phyloP scores from a whole-genome alignment of 768 basidiomycete species.

The Amylocystis lapponica region DNA sequence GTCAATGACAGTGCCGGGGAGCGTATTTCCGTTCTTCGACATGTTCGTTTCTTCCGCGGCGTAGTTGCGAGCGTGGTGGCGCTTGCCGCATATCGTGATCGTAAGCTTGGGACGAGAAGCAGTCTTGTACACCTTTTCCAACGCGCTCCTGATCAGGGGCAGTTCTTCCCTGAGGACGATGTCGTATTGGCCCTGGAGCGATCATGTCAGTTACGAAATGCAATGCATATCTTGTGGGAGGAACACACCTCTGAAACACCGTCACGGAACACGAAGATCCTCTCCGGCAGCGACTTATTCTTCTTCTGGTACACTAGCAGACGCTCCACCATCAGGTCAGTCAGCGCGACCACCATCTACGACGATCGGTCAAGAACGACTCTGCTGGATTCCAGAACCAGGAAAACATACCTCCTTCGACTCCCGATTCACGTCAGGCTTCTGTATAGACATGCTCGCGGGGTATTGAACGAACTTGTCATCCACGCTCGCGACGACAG shows the following conservation, averaged over 20 bases:
- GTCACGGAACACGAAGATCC: constrained; percentile 72
- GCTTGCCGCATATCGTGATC: constrained; percentile 78
- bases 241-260: constrained; percentile 70
- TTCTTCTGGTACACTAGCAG: constrained; percentile 49
- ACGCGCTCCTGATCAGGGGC: constrained; percentile 55
- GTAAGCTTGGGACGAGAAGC: constrained; percentile 59
- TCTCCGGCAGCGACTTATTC: constrained; percentile 55
- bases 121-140: constrained; percentile 40
- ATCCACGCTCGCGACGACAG: constrained; percentile 76
- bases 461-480: constrained; percentile 70
- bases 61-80: constrained; percentile 59
- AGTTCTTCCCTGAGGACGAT: constrained; percentile 56
- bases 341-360: constrained; percentile 69
- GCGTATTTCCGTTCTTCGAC: constrained; percentile 68
- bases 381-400: background rate
- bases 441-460: constrained; percentile 64
- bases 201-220: background rate
- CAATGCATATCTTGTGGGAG: background rate
- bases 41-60: constrained; percentile 44
- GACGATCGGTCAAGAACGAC: background rate
- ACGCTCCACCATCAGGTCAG: constrained; percentile 67
- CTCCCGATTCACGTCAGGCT: constrained; percentile 36
- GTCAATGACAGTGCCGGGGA: constrained; percentile 77
- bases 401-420: constrained; percentile 28
- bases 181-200: constrained; percentile 63